Conservation (phyloP, 23 red algal genomes). For the Chondrus crispus region DNA sequence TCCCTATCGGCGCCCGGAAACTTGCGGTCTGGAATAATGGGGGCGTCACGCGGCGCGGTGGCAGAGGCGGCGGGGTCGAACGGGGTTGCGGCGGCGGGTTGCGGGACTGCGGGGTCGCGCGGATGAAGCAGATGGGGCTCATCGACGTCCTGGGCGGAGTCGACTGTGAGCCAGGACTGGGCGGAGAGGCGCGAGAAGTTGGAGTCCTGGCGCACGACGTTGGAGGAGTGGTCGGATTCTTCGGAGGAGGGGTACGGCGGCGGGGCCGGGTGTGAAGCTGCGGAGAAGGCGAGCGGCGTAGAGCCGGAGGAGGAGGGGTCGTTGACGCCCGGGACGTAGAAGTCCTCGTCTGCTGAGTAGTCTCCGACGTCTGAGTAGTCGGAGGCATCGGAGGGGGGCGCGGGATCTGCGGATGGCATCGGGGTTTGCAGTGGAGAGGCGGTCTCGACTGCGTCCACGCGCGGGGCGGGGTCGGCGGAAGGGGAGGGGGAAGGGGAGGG, state of each 20-base stretch:
- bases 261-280: not conserved
- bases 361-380: slow-evolving; percentile 44
- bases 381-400: not conserved
- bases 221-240: not conserved
- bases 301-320: not conserved
- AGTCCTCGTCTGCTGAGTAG: slow-evolving; percentile 28
- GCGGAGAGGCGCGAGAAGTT: slow-evolving; percentile 75
- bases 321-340: slow-evolving; percentile 58
- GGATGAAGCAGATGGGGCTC: too few species aligned
- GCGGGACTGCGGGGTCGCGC: not conserved
- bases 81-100: not conserved
- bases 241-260: not conserved
- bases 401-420: not conserved
- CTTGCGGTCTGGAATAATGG: not conserved
- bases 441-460: not conserved
- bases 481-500: not conserved
- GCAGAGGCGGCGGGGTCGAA: not conserved
- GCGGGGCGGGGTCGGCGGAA: not conserved
- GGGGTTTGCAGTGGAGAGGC: not conserved
- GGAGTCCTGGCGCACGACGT: slow-evolving; percentile 56
- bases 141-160: slow-evolving; percentile 54
- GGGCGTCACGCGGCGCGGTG: not conserved
- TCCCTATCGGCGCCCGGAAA: slow-evolving; percentile 22
- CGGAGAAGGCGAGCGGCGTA: not conserved
- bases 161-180: slow-evolving; percentile 73